Evolutionary conservation across 805 yeast genomes (phyloP), one percentile per base, ranked within the genome.

Genomic region (Debaryomyces maramus): DNA sequence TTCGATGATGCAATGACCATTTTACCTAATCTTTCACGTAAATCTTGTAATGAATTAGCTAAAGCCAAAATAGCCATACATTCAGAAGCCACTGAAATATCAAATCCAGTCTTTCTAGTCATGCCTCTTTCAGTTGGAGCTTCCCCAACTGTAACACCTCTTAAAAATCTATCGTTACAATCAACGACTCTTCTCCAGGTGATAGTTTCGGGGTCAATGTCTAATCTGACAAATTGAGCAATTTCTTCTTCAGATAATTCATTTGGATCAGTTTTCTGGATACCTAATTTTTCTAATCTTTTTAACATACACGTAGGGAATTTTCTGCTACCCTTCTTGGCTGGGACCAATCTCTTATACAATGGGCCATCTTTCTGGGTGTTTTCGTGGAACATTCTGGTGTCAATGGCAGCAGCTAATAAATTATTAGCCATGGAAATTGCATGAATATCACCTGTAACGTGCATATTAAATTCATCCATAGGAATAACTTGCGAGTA

Each of bases 391-490:
- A 85, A 85, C 70, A 85, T 84, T 70, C 95, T 76, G 2, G 95
- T 83, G 63, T 85, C 95, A 47, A 85, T 80, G 22, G 95, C 95
- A 47, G 95, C 93, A 41, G 90, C 89, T 46, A 85, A 67, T 56
- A 85, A 68, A 63, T 85, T 85, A 61, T 84, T 83, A 38, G 93
- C 93, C 72, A 82, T 82, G 41, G 88, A 80, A 55, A 85, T 84
- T 34, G 93, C 91, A 60, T 85, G 93, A 45, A 85, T 85, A 63
- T 85, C 93, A 61, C 93, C 93, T 35, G 93, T 85, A 47, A 85
- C 77, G 59, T 85, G 91, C 85, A 85, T 77, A 70, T 85, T 85
- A 71, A 85, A 85, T 58, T 85, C 93, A 63, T 85, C 91, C 93
- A 85, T 85, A 47, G 93, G 93, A 59, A 85, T 83, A 22, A 85